A percentile compares a stretch with the other conserved stretches of the same genome.
These are phyloP conservation scores for Mycosphaerella sp. DNA, from an alignment of 2,329 filamentous ascomycete genomes.

Conservation along the genomic window DNA sequence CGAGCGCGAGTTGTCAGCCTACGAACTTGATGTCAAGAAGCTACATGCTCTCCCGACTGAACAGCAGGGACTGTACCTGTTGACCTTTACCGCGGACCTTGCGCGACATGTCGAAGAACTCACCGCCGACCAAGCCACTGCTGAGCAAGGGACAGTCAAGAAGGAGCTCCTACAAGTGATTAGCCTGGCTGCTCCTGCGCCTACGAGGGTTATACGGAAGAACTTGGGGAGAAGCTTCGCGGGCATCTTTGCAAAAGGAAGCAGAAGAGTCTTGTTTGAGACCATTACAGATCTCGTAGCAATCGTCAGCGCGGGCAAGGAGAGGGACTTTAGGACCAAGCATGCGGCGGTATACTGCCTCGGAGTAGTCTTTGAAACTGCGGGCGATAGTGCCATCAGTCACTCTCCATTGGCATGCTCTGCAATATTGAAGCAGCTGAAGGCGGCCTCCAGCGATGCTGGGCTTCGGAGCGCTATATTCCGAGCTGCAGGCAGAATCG, in stretches of 20 bases:
- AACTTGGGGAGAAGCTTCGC: conserved; percentile 80
- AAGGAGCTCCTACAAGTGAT: conserved; percentile 92
- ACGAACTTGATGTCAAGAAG: conserved; percentile 77
- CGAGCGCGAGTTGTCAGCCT: conserved; percentile 17
- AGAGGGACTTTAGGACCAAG: conserved; percentile 70
- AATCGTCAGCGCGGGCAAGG: conserved; percentile 69
- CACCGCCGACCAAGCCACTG: conserved; percentile 70
- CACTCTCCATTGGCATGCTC: conserved; percentile 69
- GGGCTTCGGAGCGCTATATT: conserved; percentile 76
- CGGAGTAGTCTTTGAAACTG: conserved; percentile 83
- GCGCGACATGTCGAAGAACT: conserved; percentile 72
- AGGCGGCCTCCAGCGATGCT: conserved; percentile 69
- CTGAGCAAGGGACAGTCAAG: conserved; percentile 87
- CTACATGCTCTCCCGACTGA: conserved; percentile 83
- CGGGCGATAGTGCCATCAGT: conserved; percentile 85
- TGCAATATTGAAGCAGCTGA: conserved; percentile 70
- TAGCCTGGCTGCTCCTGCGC: conserved; percentile 70
- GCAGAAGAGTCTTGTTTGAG: conserved; percentile 87
- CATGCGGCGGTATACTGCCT: conserved; percentile 84
- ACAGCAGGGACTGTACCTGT: conserved; percentile 89
- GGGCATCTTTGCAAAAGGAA: conserved; percentile 74
- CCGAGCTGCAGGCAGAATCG: conserved; percentile 66
- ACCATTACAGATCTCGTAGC: conserved; percentile 80
- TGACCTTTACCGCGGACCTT: conserved; percentile 80
- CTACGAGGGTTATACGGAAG: conserved; percentile 82